These are phyloP conservation scores for Botrytis sinoallii DNA, from an alignment of 2,329 filamentous ascomycete species.

Conservation along the genomic window DNA sequence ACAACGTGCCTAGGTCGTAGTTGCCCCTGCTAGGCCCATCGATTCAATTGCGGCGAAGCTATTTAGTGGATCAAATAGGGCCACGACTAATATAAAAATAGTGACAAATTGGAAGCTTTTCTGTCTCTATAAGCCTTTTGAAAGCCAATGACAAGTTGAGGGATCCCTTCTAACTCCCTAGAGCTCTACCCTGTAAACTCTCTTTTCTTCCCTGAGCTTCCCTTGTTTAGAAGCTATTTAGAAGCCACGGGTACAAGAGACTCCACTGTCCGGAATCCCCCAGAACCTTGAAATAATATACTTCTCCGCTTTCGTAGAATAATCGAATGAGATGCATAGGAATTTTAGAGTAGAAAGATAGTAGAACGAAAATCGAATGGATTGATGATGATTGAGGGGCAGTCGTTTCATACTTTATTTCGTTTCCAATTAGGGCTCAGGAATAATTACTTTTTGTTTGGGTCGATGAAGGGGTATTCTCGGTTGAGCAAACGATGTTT, in stretches of 20 bases:
- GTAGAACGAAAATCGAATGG: not conserved
- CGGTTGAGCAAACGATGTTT: slow-evolving; percentile 10
- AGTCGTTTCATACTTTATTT: slow-evolving; percentile 10
- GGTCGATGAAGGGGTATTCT: slow-evolving; percentile 9
- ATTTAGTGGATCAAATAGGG: slow-evolving; percentile 13
- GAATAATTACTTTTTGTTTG: not conserved
- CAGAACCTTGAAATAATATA: slow-evolving; percentile 10
- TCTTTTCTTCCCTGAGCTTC: slow-evolving; percentile 3
- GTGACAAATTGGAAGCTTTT: slow-evolving; percentile 15
- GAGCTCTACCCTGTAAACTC: slow-evolving; percentile 3
- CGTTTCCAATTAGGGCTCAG: not conserved
- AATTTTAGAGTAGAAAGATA: not conserved
- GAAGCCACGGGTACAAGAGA: slow-evolving; percentile 4
- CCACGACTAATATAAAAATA: slow-evolving; percentile 17
- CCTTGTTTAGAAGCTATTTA: slow-evolving; percentile 2
- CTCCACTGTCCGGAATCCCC: slow-evolving; percentile 18
- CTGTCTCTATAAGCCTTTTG: not conserved
- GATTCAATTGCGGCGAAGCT: slow-evolving; percentile 14
- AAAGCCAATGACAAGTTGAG: slow-evolving; percentile 2
- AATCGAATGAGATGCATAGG: slow-evolving; percentile 4
- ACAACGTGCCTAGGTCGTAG: slow-evolving; percentile 7
- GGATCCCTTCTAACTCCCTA: slow-evolving; percentile 6
- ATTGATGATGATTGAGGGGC: slow-evolving; percentile 8
- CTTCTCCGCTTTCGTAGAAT: not conserved
- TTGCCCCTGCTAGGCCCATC: slow-evolving; percentile 2